Evolutionary conservation across 768 basidiomycete species (phyloP).

Genomic region (Boletus huronensis): DNA sequence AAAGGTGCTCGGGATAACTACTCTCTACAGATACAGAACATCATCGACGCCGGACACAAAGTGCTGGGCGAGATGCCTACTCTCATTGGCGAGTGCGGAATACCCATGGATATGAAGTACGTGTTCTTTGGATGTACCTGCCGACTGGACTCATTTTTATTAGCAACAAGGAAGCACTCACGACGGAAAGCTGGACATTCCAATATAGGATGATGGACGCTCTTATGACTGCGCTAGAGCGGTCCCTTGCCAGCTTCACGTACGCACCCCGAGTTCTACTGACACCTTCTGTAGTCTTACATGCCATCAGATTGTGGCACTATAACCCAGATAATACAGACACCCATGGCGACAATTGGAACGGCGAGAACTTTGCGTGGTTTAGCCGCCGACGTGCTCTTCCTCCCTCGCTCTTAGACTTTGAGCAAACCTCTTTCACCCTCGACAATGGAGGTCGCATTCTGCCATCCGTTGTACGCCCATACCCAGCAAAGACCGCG

Average conservation of each 20-base stretch:
- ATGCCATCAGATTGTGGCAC: conserved; percentile 72
- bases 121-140: conserved; percentile 23
- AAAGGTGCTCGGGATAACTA: conserved; percentile 80
- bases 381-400: conserved; percentile 64
- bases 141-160: neutral
- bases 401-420: conserved; percentile 51
- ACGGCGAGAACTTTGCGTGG: conserved; percentile 97
- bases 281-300: neutral
- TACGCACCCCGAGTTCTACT: conserved; percentile 37
- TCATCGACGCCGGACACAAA: conserved; percentile 65
- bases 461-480: conserved; percentile 75
- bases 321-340: conserved; percentile 91
- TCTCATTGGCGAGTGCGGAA: conserved; percentile 87
- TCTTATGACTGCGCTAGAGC: conserved; percentile 78
- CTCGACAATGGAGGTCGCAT: conserved; percentile 84
- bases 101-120: conserved; percentile 98
- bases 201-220: conserved; percentile 95
- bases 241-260: conserved; percentile 80
- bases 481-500: conserved; percentile 87
- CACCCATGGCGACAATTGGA: conserved; percentile 81
- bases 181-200: conserved; percentile 70
- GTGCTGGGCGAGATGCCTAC: conserved; percentile 80
- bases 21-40: conserved; percentile 72
- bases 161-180: conserved; percentile 71
- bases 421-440: conserved; percentile 59